phyloP scores from a whole-genome alignment of 1,284 basidiomycete species.

The Ustanciosporium gigantosporum region DNA sequence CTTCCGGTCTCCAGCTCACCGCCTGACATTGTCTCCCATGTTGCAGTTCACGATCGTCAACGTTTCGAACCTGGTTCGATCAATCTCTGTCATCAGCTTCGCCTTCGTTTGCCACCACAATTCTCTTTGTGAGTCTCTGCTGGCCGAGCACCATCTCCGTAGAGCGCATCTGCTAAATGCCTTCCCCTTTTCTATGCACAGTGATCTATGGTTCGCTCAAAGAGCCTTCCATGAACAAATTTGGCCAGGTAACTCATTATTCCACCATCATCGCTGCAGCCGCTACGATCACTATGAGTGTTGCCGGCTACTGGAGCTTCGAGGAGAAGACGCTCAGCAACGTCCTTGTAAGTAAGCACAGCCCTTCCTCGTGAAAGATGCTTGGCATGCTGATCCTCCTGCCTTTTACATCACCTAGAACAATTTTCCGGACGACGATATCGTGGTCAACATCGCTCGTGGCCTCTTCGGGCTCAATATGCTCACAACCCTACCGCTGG shows the following conservation, averaged over 20 bases:
- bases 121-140: conserved; percentile 53
- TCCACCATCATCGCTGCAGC: conserved; percentile 57
- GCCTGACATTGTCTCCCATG: no score
- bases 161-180: no score
- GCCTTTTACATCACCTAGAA: conserved; percentile 21
- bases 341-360: conserved; percentile 45
- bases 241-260: conserved; percentile 84
- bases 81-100: conserved; percentile 59
- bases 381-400: background rate
- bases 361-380: background rate
- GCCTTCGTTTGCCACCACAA: conserved; percentile 61
- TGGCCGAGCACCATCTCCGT: no score
- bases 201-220: conserved; percentile 86
- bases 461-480: conserved; percentile 97
- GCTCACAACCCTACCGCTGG: conserved; percentile 92
- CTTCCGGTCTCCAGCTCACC: no score
- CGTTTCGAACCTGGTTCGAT: conserved; percentile 64
- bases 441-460: conserved; percentile 73
- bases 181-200: no score
- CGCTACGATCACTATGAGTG: conserved; percentile 67
- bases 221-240: conserved; percentile 91
- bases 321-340: conserved; percentile 80
- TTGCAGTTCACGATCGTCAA: conserved; percentile 93
- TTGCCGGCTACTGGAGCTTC: conserved; percentile 91
- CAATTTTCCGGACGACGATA: conserved; percentile 58